Percentiles rank a stretch among this genome's conserved stretches.
phyloP scores from a whole-genome alignment of 2,329 filamentous ascomycete species.

The Immersiporthe knoxdaviesiana region DNA sequence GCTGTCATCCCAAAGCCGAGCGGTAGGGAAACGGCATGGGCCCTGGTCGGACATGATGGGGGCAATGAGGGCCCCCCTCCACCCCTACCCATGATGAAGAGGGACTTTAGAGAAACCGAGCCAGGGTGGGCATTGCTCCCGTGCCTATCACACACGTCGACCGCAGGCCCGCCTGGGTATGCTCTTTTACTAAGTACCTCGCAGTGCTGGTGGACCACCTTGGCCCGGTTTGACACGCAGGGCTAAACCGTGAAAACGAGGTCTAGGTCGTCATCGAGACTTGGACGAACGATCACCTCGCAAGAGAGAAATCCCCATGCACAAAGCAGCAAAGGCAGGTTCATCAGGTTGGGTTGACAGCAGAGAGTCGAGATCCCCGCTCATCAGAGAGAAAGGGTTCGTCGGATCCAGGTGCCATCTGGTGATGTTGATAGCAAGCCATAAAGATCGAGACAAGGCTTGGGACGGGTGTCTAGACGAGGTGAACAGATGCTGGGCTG shows the following conservation, averaged over 20 bases:
- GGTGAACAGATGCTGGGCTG: conserved; percentile 1
- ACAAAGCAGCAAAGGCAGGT: neutral
- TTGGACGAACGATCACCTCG: neutral
- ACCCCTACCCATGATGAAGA: neutral
- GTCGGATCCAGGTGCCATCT: neutral
- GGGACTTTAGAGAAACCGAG: neutral
- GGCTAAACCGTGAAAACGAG: neutral
- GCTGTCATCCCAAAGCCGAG: conserved; percentile 8
- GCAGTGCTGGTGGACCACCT: neutral
- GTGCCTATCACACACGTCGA: neutral
- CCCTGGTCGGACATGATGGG: conserved; percentile 6
- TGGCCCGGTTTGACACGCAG: neutral
- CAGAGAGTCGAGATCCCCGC: neutral
- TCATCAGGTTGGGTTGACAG: neutral
- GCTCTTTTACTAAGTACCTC: neutral
- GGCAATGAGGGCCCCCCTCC: neutral
- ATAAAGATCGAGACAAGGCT: neutral
- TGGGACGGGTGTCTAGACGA: neutral
- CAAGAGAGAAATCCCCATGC: neutral
- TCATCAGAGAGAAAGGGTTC: neutral
- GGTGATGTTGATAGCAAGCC: neutral
- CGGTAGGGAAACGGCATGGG: conserved; percentile 8
- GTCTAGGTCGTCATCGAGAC: neutral
- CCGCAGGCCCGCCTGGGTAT: neutral
- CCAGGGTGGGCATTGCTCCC: neutral